These are phyloP conservation scores for Colletotrichum coccodes DNA, from an alignment of 2,329 filamentous ascomycete genomes.

Conservation along the genomic window DNA sequence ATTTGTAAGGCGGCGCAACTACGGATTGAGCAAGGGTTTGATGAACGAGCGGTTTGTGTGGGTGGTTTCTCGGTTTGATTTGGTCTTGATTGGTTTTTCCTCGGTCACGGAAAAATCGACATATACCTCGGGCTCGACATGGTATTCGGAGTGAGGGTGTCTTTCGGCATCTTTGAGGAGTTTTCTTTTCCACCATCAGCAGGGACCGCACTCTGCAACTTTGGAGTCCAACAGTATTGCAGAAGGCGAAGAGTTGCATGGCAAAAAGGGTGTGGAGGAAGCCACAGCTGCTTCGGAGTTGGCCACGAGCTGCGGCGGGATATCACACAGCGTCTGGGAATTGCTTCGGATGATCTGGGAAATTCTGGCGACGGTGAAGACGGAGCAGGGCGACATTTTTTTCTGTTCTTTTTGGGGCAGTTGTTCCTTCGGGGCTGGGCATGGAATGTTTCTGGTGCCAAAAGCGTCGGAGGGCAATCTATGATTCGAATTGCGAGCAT, in stretches of 20 bases:
- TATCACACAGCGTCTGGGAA: slow-evolving; percentile 21
- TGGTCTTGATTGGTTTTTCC: slow-evolving; percentile 29
- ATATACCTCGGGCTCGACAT: slow-evolving; percentile 34
- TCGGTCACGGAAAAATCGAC: slow-evolving; percentile 32
- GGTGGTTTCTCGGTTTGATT: slow-evolving; percentile 29
- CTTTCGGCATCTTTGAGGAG: slow-evolving; percentile 33
- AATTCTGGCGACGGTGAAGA: slow-evolving; percentile 28
- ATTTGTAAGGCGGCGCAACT: slow-evolving; percentile 6
- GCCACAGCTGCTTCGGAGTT: slow-evolving; percentile 14
- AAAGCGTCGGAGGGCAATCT: slow-evolving; percentile 30
- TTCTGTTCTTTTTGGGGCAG: slow-evolving; percentile 10
- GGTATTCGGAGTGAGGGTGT: slow-evolving; percentile 34
- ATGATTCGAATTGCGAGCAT: slow-evolving; percentile 33
- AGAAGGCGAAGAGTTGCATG: slow-evolving; percentile 25
- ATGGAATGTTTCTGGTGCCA: slow-evolving; percentile 24
- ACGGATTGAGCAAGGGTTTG: slow-evolving; percentile 3
- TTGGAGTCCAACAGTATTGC: slow-evolving; percentile 33
- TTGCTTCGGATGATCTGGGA: slow-evolving; percentile 24
- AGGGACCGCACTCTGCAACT: slow-evolving; percentile 32
- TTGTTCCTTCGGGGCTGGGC: slow-evolving; percentile 24
- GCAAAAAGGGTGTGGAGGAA: slow-evolving; percentile 15
- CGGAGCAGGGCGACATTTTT: slow-evolving; percentile 22
- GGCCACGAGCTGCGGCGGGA: slow-evolving; percentile 17
- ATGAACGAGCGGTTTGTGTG: slow-evolving; percentile 14
- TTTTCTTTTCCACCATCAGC: slow-evolving; percentile 31